Evolutionary conservation across 306 rosid species (phyloP).

Genomic region (Chamaecrista fasciculata): DNA sequence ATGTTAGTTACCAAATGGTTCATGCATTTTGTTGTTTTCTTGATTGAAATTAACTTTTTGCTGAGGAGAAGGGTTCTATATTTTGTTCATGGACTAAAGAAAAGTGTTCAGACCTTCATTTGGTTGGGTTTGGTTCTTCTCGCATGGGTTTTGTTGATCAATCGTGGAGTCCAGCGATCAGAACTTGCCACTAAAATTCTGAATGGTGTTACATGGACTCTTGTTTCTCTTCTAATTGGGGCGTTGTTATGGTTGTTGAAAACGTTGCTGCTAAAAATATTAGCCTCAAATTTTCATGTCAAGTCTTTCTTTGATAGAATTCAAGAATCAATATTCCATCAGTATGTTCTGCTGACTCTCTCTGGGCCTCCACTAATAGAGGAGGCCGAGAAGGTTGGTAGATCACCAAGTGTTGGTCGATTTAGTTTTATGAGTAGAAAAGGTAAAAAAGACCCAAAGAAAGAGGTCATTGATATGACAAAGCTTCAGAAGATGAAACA

Average conservation of each 20-base stretch:
- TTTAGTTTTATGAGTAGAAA: slow-evolving; percentile 63
- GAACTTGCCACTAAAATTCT: slow-evolving; percentile 42
- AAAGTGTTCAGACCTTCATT: slow-evolving; percentile 66
- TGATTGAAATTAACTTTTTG: slow-evolving; percentile 82
- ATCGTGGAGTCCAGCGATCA: slow-evolving; percentile 47
- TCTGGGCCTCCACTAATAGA: slow-evolving; percentile 69
- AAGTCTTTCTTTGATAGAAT: slow-evolving; percentile 84
- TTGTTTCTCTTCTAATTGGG: slow-evolving; percentile 67
- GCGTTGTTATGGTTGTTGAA: slow-evolving; percentile 73
- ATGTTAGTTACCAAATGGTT: slow-evolving; percentile 72
- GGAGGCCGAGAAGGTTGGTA: slow-evolving; percentile 61
- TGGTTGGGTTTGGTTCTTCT: slow-evolving; percentile 71
- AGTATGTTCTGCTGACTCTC: slow-evolving; percentile 75
- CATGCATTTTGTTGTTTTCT: slow-evolving; percentile 65
- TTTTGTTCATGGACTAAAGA: slow-evolving; percentile 93
- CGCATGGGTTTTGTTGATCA: slow-evolving; percentile 65
- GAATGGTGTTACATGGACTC: slow-evolving; percentile 62
- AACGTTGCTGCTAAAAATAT: slow-evolving; percentile 57
- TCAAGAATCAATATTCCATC: slow-evolving; percentile 83
- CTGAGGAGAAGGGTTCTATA: slow-evolving; percentile 76
- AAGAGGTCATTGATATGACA: slow-evolving; percentile 67
- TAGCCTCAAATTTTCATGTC: slow-evolving; percentile 81
- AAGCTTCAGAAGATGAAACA: slow-evolving; percentile 76
- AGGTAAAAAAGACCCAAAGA: slow-evolving; percentile 39
- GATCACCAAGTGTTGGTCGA: slow-evolving; percentile 47